Evolutionary conservation across 305 asterid genomes (phyloP).

Genomic region (Rubia balearica): DNA sequence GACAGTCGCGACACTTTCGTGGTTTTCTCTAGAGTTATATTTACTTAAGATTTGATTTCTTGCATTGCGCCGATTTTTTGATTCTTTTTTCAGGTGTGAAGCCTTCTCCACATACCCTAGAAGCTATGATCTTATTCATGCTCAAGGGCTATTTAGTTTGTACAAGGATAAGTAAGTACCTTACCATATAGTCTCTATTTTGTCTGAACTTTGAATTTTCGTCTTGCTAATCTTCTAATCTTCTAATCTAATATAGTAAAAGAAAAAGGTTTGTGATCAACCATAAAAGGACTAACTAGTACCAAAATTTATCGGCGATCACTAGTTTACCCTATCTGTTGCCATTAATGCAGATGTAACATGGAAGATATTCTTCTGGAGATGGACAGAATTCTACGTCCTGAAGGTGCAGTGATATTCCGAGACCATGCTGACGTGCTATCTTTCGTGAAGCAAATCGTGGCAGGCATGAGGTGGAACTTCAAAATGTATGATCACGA

Average conservation of each 20-base stretch:
- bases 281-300: neutral
- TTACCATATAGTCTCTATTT: neutral
- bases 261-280: neutral
- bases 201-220: neutral
- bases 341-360: slow-evolving; percentile 31
- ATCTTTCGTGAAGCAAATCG: slow-evolving; percentile 29
- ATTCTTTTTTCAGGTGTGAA: slow-evolving; percentile 36
- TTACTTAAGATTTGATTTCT: neutral
- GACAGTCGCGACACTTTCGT: neutral
- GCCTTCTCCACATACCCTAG: slow-evolving; percentile 58
- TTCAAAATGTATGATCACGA: slow-evolving; percentile 37
- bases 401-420: slow-evolving; percentile 49
- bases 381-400: slow-evolving; percentile 48
- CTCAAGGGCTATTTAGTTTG: slow-evolving; percentile 39
- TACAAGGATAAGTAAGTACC: slow-evolving; percentile 41
- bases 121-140: slow-evolving; percentile 53
- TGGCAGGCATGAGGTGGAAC: slow-evolving; percentile 42
- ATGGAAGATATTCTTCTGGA: slow-evolving; percentile 40
- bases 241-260: neutral
- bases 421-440: slow-evolving; percentile 39
- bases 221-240: neutral
- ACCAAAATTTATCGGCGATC: neutral
- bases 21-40: neutral
- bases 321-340: neutral
- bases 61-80: neutral